Evolutionary conservation across 345 rosid species (phyloP), one percentile per base, ranked within the genome.

Genomic region (Litchi chinensis): DNA sequence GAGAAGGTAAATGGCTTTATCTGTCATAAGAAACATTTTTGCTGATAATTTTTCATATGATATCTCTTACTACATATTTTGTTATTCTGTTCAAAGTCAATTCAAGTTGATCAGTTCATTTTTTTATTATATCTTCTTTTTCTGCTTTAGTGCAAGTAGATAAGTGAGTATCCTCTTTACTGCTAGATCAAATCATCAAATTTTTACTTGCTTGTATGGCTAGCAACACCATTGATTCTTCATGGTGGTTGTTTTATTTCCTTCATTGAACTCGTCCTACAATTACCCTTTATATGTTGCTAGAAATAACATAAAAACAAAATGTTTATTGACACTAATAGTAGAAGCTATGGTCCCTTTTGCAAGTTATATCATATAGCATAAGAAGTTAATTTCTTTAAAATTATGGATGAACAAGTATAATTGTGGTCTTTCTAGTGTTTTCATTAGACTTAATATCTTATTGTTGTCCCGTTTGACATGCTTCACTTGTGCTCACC

Each of bases 1-100:
- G 89, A 87, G 79, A 92, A 91, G 98, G 95, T 95, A 75, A 85
- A 77, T 75, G 77, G 10, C 62, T 54, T 41, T 28, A 19, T 41
- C 52, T 40, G 16, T 46, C 32, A 65, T 9, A 41, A 43, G 11
- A 32, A 50, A 21, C 40, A 19, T 37, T 43, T 63, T 64, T 70
- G 22, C 9, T 77, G 26, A 46, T 72, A 69, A 52, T 32, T 43
- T 77, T 67, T 59, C 24, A 32, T 10, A 67, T 26, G 22, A n/a
- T 28, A 46, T 62, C 28, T 5, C 50, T 28, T 67, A 21, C 18
- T 21, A 22, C 50, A 18, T 24, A 0, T 46, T 24, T 41, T 19
- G 11, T 43, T 60, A 8, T 21, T 15, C 64, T 26, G 8, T 5
- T 16, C 10, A 21, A 60, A 19, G 3, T 19, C n/a, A 75, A 46